Conservation (phyloP, 2,329 filamentous ascomycete species). For the Fusarium burgessii region DNA sequence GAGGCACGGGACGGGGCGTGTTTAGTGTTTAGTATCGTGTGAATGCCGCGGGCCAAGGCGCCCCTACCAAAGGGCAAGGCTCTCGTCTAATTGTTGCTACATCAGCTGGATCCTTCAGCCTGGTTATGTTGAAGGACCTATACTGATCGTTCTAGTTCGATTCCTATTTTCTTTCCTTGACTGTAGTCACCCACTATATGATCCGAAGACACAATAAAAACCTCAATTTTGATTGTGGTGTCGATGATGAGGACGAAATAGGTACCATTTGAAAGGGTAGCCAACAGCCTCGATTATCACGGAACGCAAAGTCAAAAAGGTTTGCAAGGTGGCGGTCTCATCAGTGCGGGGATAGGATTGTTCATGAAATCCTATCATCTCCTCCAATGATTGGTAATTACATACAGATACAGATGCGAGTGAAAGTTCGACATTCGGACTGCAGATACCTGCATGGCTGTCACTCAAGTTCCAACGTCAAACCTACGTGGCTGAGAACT, state of each 20-base stretch:
- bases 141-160: slow-evolving; percentile 13
- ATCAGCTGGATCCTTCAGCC: slow-evolving; percentile 10
- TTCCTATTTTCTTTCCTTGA: slow-evolving; percentile 2
- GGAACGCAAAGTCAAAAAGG: slow-evolving; percentile 6
- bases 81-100: slow-evolving; percentile 15
- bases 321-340: slow-evolving; percentile 30
- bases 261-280: slow-evolving; percentile 15
- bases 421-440: neutral
- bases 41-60: slow-evolving; percentile 26
- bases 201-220: neutral
- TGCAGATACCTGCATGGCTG: neutral
- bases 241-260: neutral
- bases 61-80: slow-evolving; percentile 12
- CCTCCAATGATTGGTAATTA: neutral
- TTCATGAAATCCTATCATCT: slow-evolving; percentile 15
- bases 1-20: slow-evolving; percentile 39
- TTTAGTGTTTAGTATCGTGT: slow-evolving; percentile 37
- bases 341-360: slow-evolving; percentile 19
- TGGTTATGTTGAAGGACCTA: neutral
- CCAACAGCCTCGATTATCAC: slow-evolving; percentile 12
- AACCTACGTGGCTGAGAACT: neutral
- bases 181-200: slow-evolving; percentile 1
- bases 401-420: neutral
- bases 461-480: neutral
- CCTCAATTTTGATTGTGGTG: slow-evolving; percentile 5